Evolutionary conservation across 2,329 filamentous ascomycete genomes (phyloP).

Genomic region (Neophaeococcomyces mojaviensis): DNA sequence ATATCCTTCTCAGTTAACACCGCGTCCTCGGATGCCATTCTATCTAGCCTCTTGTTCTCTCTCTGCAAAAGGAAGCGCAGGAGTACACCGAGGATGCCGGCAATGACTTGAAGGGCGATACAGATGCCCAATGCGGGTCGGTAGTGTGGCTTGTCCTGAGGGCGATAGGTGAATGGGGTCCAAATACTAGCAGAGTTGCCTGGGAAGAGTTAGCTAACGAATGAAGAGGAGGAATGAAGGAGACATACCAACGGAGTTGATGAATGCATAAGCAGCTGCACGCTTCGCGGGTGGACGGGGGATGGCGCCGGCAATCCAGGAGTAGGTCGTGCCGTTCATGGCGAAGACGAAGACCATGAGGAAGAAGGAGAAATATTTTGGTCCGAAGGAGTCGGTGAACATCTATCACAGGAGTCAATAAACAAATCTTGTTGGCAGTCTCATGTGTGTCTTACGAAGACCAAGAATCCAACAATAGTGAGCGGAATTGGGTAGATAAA

Average conservation of each 20-base stretch:
- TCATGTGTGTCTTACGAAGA: slow-evolving; percentile 32
- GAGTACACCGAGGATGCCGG: slow-evolving; percentile 27
- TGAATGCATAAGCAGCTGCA: slow-evolving; percentile 48
- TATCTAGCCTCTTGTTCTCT: slow-evolving; percentile 44
- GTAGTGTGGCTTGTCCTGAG: slow-evolving; percentile 33
- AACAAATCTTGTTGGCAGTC: too few species aligned
- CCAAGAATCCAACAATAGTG: slow-evolving; percentile 44
- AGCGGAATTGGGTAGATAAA: slow-evolving; percentile 47
- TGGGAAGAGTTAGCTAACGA: too few species aligned
- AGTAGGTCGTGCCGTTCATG: slow-evolving; percentile 44
- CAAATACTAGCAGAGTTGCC: slow-evolving; percentile 47
- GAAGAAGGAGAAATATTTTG: slow-evolving; percentile 51
- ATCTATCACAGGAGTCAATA: slow-evolving; percentile 26
- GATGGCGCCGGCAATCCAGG: slow-evolving; percentile 46
- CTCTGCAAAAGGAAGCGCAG: slow-evolving; percentile 33
- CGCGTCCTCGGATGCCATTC: slow-evolving; percentile 41
- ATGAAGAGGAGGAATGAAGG: not conserved
- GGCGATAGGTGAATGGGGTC: slow-evolving; percentile 43
- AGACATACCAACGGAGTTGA: slow-evolving; percentile 42
- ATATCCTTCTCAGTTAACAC: slow-evolving; percentile 41
- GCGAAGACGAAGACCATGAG: slow-evolving; percentile 49
- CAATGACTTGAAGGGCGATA: slow-evolving; percentile 34
- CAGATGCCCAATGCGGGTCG: slow-evolving; percentile 35
- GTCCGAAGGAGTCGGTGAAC: slow-evolving; percentile 43
- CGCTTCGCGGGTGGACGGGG: slow-evolving; percentile 49